Percentiles rank a stretch among this genome's conserved stretches.
Conservation (phyloP, 2,329 filamentous ascomycete genomes). For the Calonectria ilicicola region DNA sequence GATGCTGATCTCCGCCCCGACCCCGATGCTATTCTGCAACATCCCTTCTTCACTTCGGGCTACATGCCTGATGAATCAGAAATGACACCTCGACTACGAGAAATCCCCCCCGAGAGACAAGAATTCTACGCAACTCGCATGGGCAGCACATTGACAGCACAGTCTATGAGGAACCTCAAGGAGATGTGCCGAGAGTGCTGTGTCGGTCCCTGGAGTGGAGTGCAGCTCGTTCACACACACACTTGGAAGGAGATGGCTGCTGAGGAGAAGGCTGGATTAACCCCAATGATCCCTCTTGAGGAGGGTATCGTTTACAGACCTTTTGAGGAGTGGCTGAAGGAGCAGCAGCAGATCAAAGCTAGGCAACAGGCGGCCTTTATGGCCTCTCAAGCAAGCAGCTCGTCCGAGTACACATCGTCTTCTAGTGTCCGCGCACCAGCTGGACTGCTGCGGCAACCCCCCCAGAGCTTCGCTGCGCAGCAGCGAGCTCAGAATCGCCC, state of each 20-base stretch:
- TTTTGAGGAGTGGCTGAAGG: constrained; percentile 70
- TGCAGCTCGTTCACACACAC: constrained; percentile 63
- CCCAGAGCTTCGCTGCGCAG: constrained; percentile 76
- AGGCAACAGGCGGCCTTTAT: constrained; percentile 47
- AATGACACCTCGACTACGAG: constrained; percentile 69
- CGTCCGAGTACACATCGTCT: constrained; percentile 50
- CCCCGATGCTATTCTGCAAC: constrained; percentile 82
- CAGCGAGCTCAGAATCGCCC: constrained; percentile 70
- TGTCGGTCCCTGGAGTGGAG: constrained; percentile 66
- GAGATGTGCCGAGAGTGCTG: constrained; percentile 69
- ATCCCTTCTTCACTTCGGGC: constrained; percentile 82
- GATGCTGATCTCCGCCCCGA: constrained; percentile 81
- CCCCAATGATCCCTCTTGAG: constrained; percentile 71
- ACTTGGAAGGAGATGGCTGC: constrained; percentile 76
- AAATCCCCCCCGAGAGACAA: constrained; percentile 67
- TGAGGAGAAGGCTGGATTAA: constrained; percentile 75
- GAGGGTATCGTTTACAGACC: constrained; percentile 74
- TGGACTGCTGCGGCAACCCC: constrained; percentile 63
- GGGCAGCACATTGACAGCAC: constrained; percentile 56
- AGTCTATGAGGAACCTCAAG: constrained; percentile 65
- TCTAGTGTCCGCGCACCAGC: constrained; percentile 51
- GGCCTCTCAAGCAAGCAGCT: constrained; percentile 41
- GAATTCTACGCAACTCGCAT: constrained; percentile 67
- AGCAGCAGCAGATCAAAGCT: constrained; percentile 58
- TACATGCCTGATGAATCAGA: constrained; percentile 75